phyloP scores from a whole-genome alignment of 2,329 filamentous ascomycete species.

The Xylaria sp. region DNA sequence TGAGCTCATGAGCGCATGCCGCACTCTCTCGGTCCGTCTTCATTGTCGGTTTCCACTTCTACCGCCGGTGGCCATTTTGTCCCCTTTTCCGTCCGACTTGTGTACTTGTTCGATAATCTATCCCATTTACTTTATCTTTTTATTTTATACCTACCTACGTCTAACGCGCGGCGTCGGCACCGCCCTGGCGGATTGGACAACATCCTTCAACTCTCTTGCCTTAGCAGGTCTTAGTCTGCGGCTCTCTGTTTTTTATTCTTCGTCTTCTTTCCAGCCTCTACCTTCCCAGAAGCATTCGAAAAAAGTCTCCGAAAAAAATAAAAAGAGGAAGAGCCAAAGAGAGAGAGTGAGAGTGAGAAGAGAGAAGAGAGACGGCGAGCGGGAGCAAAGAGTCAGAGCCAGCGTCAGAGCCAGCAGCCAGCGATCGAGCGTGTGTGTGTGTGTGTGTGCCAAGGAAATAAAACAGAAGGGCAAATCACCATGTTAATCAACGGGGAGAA shows the following conservation, averaged over 20 bases:
- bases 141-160: background rate
- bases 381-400: background rate
- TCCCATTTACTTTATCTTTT: background rate
- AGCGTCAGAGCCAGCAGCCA: background rate
- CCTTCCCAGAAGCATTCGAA: background rate
- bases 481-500: conserved; percentile 95
- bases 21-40: conserved; percentile 1
- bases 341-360: background rate
- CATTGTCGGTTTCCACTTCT: background rate
- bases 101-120: background rate
- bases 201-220: background rate
- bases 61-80: background rate
- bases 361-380: background rate
- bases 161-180: background rate
- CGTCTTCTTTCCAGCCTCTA: background rate
- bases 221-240: background rate
- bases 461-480: conserved; percentile 21
- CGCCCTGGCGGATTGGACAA: background rate
- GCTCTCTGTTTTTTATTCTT: background rate
- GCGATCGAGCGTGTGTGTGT: too few species aligned
- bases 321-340: background rate
- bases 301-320: background rate
- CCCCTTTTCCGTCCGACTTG: background rate
- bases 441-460: background rate
- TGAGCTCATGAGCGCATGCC: conserved; percentile 1